These are phyloP conservation scores for Aspergillus alliaceus DNA, from an alignment of 2,329 filamentous ascomycete genomes.

Conservation along the genomic window DNA sequence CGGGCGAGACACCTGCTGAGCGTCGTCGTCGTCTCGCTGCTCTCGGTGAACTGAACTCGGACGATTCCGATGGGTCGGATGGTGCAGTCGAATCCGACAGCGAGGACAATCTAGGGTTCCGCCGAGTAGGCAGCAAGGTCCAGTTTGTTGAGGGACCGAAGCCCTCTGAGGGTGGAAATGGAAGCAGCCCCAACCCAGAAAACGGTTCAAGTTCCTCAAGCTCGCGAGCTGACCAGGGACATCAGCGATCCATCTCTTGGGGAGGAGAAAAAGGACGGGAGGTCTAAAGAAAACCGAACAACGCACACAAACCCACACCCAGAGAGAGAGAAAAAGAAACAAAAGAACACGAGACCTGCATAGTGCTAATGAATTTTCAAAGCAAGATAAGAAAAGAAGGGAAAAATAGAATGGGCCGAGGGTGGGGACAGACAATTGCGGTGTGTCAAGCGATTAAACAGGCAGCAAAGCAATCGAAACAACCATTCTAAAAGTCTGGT, in stretches of 20 bases:
- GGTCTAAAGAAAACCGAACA: slow-evolving; percentile 6
- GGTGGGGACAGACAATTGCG: neutral
- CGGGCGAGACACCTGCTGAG: slow-evolving; percentile 47
- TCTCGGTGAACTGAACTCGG: slow-evolving; percentile 36
- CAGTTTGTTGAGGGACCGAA: slow-evolving; percentile 36
- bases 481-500: too few relatives aligned
- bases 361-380: neutral
- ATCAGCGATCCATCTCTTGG: slow-evolving; percentile 41
- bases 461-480: too few relatives aligned
- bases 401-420: neutral
- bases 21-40: slow-evolving; percentile 48
- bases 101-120: slow-evolving; percentile 23
- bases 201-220: slow-evolving; percentile 16
- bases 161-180: slow-evolving; percentile 23
- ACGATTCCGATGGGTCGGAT: slow-evolving; percentile 27
- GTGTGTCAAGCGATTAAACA: neutral
- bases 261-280: slow-evolving; percentile 41
- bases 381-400: neutral
- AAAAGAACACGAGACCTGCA: neutral
- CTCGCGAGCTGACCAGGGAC: slow-evolving; percentile 10
- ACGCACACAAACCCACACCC: neutral
- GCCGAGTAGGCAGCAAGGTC: slow-evolving; percentile 24
- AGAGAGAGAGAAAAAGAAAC: neutral
- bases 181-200: slow-evolving; percentile 9
- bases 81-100: slow-evolving; percentile 21